phyloP scores from a whole-genome alignment of 352 stramenopile species.

The Globisporangium nunn region DNA sequence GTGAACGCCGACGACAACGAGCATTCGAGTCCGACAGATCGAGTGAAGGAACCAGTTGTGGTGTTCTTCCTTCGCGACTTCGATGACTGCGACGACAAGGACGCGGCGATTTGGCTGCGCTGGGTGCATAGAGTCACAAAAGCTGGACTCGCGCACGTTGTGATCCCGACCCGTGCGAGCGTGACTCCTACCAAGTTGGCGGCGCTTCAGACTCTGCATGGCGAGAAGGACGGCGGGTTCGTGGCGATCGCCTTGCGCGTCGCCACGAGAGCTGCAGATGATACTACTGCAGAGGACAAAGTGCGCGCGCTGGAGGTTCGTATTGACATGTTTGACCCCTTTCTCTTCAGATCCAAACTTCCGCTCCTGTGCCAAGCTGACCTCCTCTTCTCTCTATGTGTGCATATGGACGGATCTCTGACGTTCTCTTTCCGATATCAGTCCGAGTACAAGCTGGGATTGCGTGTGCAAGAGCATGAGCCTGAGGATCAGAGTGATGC shows the following conservation, averaged over 20 bases:
- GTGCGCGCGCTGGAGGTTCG: constrained; percentile 24
- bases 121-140: constrained; percentile 49
- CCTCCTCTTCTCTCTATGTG: background rate
- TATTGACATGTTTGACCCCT: background rate
- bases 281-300: constrained; percentile 39
- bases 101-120: constrained; percentile 28
- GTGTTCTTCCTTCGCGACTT: constrained; percentile 61
- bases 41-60: constrained; percentile 9
- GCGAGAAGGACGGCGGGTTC: constrained; percentile 27
- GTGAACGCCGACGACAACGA: background rate
- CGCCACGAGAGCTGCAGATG: constrained; percentile 38
- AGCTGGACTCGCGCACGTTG: constrained; percentile 43
- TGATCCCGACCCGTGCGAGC: constrained; percentile 30
- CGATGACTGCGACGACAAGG: constrained; percentile 27
- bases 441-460: constrained; percentile 5
- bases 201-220: constrained; percentile 28
- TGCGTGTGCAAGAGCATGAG: constrained; percentile 4
- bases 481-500: background rate
- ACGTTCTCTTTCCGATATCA: background rate
- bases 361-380: background rate
- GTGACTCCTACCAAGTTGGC: constrained; percentile 44
- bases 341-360: background rate
- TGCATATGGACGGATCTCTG: background rate
- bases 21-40: background rate
- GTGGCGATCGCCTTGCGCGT: constrained; percentile 57